These are phyloP conservation scores for Rhodotorula sp. DNA, from an alignment of 1,284 basidiomycete species.

Conservation along the genomic window DNA sequence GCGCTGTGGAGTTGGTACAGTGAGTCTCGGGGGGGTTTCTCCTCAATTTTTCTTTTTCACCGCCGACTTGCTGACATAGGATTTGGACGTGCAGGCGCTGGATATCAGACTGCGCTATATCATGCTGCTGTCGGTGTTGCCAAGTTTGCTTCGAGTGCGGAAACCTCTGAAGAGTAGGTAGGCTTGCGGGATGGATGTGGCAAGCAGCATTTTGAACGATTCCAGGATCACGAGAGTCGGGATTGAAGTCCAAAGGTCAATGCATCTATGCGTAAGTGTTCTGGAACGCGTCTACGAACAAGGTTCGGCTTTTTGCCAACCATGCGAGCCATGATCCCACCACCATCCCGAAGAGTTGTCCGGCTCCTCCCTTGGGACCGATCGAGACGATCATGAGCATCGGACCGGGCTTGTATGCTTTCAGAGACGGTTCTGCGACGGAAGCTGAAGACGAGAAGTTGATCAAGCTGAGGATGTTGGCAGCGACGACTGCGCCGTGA, in stretches of 20 bases:
- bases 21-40: neutral
- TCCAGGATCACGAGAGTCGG: neutral
- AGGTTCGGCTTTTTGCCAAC: constrained; percentile 4
- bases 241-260: neutral
- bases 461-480: constrained; percentile 41
- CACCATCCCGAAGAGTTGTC: constrained; percentile 16
- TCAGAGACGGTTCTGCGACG: neutral
- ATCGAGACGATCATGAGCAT: constrained; percentile 25
- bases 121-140: constrained; percentile 35
- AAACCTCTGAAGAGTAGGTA: neutral
- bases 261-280: constrained; percentile 5
- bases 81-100: neutral
- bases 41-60: no score
- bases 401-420: constrained; percentile 20
- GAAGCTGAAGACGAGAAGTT: neutral
- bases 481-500: constrained; percentile 37
- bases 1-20: constrained; percentile 39
- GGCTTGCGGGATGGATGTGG: no score
- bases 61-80: neutral
- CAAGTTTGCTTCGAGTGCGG: constrained; percentile 12
- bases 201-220: neutral
- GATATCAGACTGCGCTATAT: constrained; percentile 38
- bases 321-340: constrained; percentile 2
- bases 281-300: constrained; percentile 22
- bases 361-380: constrained; percentile 23